Conservation (phyloP, 306 rosid species). For the Myrica gale region DNA sequence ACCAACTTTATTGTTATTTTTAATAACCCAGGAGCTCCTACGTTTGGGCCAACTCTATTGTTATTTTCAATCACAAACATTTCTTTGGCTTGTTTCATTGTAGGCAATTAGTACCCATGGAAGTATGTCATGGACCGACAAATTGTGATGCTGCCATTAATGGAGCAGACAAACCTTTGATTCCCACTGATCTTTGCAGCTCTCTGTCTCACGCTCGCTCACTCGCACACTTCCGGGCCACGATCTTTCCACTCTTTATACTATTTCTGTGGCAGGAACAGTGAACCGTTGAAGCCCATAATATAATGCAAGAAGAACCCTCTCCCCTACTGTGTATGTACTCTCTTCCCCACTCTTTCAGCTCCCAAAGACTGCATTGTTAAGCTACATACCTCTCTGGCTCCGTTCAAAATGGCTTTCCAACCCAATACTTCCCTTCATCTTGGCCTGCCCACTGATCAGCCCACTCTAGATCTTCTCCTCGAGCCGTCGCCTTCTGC, state of each 20-base stretch:
- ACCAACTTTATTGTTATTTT: too few relatives aligned
- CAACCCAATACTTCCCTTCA: constrained; percentile 52
- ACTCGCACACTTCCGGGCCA: constrained; percentile 12
- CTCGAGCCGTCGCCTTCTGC: constrained; percentile 56
- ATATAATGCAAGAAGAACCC: constrained; percentile 39
- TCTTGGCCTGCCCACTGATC: constrained; percentile 36
- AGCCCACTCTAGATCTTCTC: constrained; percentile 57
- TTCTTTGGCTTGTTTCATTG: not conserved
- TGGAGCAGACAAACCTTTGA: constrained; percentile 77
- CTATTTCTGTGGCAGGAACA: constrained; percentile 48
- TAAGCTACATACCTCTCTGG: not conserved
- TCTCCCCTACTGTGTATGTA: constrained; percentile 16
- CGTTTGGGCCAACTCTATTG: too few relatives aligned
- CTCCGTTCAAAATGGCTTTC: constrained; percentile 50
- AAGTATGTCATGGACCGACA: constrained; percentile 56
- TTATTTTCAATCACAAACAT: not conserved
- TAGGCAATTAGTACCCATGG: not conserved
- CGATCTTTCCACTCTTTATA: constrained; percentile 34
- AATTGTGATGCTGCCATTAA: constrained; percentile 68
- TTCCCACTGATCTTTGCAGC: constrained; percentile 72
- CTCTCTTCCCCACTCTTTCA: constrained; percentile 20
- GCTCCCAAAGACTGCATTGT: not conserved
- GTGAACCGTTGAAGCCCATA: constrained; percentile 42
- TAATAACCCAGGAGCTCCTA: too few relatives aligned
- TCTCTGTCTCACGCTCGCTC: constrained; percentile 50